These are phyloP conservation scores for Fusarium sp. DNA, from an alignment of 2,329 filamentous ascomycete species.

Conservation along the genomic window DNA sequence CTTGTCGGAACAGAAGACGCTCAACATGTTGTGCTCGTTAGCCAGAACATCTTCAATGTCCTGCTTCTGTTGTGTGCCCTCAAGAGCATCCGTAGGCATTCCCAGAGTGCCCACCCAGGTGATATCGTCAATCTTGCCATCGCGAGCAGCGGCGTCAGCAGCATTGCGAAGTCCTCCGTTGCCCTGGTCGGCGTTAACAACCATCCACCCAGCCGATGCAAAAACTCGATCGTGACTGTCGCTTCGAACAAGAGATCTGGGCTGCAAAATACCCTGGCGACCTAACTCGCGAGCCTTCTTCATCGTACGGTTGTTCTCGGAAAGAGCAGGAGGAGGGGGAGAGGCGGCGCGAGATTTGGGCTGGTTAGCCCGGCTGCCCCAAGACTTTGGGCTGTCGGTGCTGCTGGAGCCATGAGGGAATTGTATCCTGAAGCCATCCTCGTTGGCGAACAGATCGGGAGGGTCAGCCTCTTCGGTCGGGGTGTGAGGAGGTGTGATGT, in stretches of 20 bases:
- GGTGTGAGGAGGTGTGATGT: constrained; percentile 69
- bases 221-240: constrained; percentile 78
- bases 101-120: constrained; percentile 94
- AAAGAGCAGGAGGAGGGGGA: constrained; percentile 80
- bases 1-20: constrained; percentile 88
- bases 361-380: constrained; percentile 82
- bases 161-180: constrained; percentile 94
- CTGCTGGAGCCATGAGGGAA: constrained; percentile 67
- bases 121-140: constrained; percentile 77
- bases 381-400: constrained; percentile 78
- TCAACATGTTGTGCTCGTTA: constrained; percentile 83
- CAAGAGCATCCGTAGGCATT: constrained; percentile 90
- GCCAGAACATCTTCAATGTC: constrained; percentile 87
- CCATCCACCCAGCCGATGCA: constrained; percentile 82
- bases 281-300: constrained; percentile 71
- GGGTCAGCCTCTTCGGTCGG: constrained; percentile 61
- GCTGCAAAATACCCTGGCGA: constrained; percentile 70
- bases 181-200: constrained; percentile 88
- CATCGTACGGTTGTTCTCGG: constrained; percentile 73
- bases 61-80: constrained; percentile 78
- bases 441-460: constrained; percentile 66
- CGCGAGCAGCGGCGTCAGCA: constrained; percentile 79
- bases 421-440: constrained; percentile 69
- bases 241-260: constrained; percentile 64
- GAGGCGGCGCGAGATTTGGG: constrained; percentile 81